Evolutionary conservation across 495 filamentous ascomycete genomes (phyloP).

Genomic region (Hypoxylon crocopeplum): DNA sequence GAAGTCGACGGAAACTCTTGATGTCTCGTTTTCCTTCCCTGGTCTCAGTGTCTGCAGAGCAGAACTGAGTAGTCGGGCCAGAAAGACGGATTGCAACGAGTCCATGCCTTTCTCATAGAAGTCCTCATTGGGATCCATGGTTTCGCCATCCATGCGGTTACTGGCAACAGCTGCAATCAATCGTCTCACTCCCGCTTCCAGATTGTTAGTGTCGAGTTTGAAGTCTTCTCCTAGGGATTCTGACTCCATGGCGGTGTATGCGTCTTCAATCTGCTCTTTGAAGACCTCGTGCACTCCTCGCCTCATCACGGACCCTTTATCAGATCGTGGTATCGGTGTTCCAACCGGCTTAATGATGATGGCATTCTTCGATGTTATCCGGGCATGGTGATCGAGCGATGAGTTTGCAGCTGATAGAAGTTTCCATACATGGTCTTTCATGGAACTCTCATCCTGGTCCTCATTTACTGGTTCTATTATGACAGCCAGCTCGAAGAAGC

Average conservation of each 20-base stretch:
- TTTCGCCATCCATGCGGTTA: conserved; percentile 1
- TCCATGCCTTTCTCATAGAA: conserved; percentile 51
- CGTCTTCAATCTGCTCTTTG: conserved; percentile 36
- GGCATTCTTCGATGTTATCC: conserved; percentile 35
- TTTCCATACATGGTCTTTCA: conserved; percentile 41
- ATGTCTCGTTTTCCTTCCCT: too few relatives aligned
- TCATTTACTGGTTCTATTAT: conserved; percentile 39
- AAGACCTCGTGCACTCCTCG: conserved; percentile 43
- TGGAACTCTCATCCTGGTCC: conserved; percentile 1
- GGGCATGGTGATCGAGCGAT: conserved; percentile 41
- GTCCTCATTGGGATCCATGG: conserved; percentile 31
- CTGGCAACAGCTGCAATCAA: conserved; percentile 1
- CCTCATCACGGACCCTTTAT: conserved; percentile 47
- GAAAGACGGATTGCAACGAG: conserved; percentile 43
- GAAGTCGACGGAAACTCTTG: too few relatives aligned
- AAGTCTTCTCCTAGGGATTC: neutral
- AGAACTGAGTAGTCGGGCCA: conserved; percentile 37
- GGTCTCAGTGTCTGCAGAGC: neutral
- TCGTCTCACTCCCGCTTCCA: conserved; percentile 12
- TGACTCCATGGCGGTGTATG: conserved; percentile 38
- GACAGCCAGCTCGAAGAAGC: conserved; percentile 45
- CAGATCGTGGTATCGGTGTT: conserved; percentile 40
- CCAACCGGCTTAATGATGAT: conserved; percentile 37
- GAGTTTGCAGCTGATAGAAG: conserved; percentile 27
- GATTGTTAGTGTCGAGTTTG: conserved; percentile 5